phyloP scores from a whole-genome alignment of 345 rosid species.

The Populus simonii region DNA sequence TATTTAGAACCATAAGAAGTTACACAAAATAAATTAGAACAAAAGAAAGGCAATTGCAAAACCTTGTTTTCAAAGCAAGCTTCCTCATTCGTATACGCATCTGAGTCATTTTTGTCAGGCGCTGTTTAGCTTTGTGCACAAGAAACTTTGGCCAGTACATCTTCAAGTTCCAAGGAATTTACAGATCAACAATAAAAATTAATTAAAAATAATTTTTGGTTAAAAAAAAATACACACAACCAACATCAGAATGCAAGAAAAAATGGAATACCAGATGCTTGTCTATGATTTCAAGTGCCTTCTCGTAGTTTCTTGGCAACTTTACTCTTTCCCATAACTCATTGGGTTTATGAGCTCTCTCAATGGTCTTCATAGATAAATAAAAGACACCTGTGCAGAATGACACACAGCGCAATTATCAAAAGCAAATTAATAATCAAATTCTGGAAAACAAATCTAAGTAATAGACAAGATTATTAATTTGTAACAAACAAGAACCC shows the following conservation, averaged over 20 bases:
- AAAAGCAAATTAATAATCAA: not conserved
- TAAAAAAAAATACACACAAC: not conserved
- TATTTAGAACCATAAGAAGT: not conserved
- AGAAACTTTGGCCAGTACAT: constrained; percentile 90
- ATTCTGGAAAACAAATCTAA: not conserved
- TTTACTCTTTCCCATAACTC: constrained; percentile 90
- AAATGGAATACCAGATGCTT: constrained; percentile 66
- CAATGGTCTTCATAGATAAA: constrained; percentile 90
- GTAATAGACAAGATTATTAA: not conserved
- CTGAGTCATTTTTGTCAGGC: constrained; percentile 96
- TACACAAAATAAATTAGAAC: not conserved
- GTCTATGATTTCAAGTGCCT: constrained; percentile 86
- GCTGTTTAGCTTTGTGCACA: constrained; percentile 83
- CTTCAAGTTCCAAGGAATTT: constrained; percentile 29
- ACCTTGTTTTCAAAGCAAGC: constrained; percentile 88
- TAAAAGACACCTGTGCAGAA: constrained; percentile 71
- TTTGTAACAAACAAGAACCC: not conserved
- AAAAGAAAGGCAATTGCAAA: constrained; percentile 2
- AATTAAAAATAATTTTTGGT: not conserved
- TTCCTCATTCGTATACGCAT: constrained; percentile 97
- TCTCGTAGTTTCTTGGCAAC: constrained; percentile 79
- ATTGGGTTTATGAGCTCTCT: constrained; percentile 90
- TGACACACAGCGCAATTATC: not conserved
- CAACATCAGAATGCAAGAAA: not conserved
- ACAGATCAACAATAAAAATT: constrained; percentile 1